A percentile compares a stretch with the other conserved stretches of the same genome.
phyloP scores from a whole-genome alignment of 345 rosid genomes.

The Pugionium dolabratum region DNA sequence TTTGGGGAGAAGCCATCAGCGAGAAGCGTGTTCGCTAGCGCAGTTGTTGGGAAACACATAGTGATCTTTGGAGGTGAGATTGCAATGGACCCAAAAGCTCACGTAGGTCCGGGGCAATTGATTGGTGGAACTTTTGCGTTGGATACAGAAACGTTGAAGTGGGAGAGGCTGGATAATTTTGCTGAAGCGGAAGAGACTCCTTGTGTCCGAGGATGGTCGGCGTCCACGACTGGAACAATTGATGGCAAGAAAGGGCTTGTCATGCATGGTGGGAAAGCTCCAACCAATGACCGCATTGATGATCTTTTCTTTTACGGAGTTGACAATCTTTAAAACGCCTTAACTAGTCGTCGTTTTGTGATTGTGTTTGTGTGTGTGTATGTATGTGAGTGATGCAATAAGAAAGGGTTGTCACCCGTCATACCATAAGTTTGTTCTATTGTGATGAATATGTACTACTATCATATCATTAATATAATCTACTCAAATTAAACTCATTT shows the following conservation, averaged over 20 bases:
- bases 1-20: conserved; percentile 30
- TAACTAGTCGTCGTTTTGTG: not conserved
- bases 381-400: too few relatives aligned
- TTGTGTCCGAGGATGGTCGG: conserved; percentile 30
- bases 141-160: conserved; percentile 28
- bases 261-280: conserved; percentile 40
- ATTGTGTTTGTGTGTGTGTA: conserved; percentile 1
- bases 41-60: conserved; percentile 35
- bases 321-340: not conserved
- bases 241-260: conserved; percentile 32
- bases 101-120: conserved; percentile 33
- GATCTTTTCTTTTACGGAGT: conserved; percentile 32
- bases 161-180: conserved; percentile 32
- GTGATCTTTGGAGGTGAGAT: conserved; percentile 38
- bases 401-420: too few relatives aligned
- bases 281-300: conserved; percentile 27
- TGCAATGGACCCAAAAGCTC: conserved; percentile 28
- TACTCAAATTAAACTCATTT: too few relatives aligned
- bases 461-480: too few relatives aligned
- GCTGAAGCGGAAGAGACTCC: conserved; percentile 26
- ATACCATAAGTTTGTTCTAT: too few relatives aligned
- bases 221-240: conserved; percentile 28
- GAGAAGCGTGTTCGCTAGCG: conserved; percentile 38
- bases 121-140: conserved; percentile 32
- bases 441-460: too few relatives aligned